These are phyloP conservation scores for Arctium minus DNA, from an alignment of 129 eudicot species.

Conservation along the genomic window DNA sequence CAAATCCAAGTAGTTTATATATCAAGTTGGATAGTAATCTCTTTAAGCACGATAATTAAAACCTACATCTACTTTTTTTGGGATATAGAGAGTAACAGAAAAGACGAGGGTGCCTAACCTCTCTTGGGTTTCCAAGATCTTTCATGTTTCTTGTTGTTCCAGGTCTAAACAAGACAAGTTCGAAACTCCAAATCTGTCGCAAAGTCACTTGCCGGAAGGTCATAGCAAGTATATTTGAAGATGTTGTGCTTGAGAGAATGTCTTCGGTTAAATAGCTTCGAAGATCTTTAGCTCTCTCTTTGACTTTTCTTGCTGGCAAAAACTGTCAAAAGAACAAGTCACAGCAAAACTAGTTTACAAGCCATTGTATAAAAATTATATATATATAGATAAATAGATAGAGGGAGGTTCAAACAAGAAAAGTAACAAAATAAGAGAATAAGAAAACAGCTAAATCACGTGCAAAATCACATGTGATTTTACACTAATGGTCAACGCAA, in stretches of 20 bases:
- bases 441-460: no score
- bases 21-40: background rate
- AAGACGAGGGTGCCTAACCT: slow-evolving; percentile 44
- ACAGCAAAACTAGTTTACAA: slow-evolving; percentile 10
- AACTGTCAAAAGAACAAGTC: slow-evolving; percentile 43
- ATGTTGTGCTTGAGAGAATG: slow-evolving; percentile 39
- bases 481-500: no score
- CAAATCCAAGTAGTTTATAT: background rate
- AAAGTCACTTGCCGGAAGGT: slow-evolving; percentile 89
- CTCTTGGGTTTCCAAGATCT: slow-evolving; percentile 74
- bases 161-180: slow-evolving; percentile 58
- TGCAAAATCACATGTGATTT: no score
- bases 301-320: slow-evolving; percentile 76
- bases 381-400: background rate
- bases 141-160: slow-evolving; percentile 77
- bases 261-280: slow-evolving; percentile 42
- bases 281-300: slow-evolving; percentile 62
- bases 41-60: background rate
- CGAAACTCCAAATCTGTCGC: slow-evolving; percentile 65
- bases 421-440: no score
- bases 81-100: slow-evolving; percentile 6
- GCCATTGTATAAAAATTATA: background rate
- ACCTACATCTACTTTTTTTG: background rate
- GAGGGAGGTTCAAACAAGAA: background rate
- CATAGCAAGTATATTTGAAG: slow-evolving; percentile 79